Evolutionary conservation across 257 asterid species (phyloP), one percentile per base, ranked within the genome.

Genomic region (Ligustrum vulgare): DNA sequence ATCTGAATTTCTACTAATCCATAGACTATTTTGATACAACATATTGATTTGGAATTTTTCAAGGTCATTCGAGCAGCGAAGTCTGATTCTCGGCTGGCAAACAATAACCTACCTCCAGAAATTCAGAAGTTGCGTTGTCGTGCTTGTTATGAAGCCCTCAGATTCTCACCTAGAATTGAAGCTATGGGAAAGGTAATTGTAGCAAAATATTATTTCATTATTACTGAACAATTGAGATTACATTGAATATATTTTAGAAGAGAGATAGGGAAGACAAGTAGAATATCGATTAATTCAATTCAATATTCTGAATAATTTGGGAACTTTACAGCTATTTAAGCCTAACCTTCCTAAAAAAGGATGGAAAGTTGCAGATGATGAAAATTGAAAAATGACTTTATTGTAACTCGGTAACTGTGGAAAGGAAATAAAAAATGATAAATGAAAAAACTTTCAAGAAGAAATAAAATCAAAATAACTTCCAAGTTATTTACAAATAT

Each of bases 41-140:
- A 34, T 54, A 80, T 60, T 73, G 70, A 66, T 76, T 18, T 31
- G 41, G 56, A 54, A 69, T 54, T 39, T 64, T 76, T 45, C 13
- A 78, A 93, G 98, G 91, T 94, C 74, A 92, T 94, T 89, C 93
- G 98, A 80, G 98, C 98, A 1, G 97, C 94, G 4, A 94, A 94
- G 77, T 87, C 98, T 76, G 98, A 94, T 91, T 92, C 98, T 67
- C 91, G 98, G 62, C 80, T 92, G 75, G 97, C 98, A 47, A 94
- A 94, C 85, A 94, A 94, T 83, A 87, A 94, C 79, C 89, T 94
- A 82, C 98, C 98, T 51, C 93, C 90, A 70, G 98, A 92, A 80
- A 85, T 92, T 80, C 98, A 90, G 83, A 92, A 88, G 85, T 80
- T 94, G 89, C 90, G 98, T 20, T 94, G 98, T 68, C 98, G 98